Evolutionary conservation across 495 filamentous ascomycete genomes (phyloP), one percentile per base, ranked within the genome.

Genomic region (Trichoderma reesei): DNA sequence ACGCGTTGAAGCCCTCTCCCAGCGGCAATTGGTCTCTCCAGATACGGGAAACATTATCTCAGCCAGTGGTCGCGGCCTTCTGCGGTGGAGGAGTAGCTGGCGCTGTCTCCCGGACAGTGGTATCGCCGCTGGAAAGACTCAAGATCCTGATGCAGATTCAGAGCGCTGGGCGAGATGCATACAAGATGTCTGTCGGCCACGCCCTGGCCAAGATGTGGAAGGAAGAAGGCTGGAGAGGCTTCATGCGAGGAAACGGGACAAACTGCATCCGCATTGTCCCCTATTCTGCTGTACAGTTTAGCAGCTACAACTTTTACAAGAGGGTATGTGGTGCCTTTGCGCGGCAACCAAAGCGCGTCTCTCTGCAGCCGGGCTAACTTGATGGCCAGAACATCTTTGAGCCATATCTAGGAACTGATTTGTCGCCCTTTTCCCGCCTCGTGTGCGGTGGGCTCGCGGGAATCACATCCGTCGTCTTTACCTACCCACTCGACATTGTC

Each of bases 81-180:
- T 85, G 95, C 70, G 95, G 91, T n/a, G 94, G 94, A 61, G 94
- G 94, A 66, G 86, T 96, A 14, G 94, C 94, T 4, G 94, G 94
- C 65, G 94, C 94, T n/a, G 92, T 98, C 26, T 97, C 92, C 44
- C 84, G 94, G 68, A 98, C 94, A 3, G 93, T 98, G 44, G 94
- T 98, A 1, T 96, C 92, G 39, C 94, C 94, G 14, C 83, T 98
- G 41, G 94, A 98, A 74, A 86, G 94, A 59, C 79, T 98, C 56
- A 98, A 98, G 74, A 98, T 98, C 67, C 79, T 98, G n/a, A 89
- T 96, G 69, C 94, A 98, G 72, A 84, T 98, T 33, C 94, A 98
- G 79, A 94, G 88, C 68, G 88, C 82, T 59, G 92, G 91, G n/a
- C 84, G 90, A 68, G 86, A 88, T 63, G 93, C 95, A 70, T 98